Evolutionary conservation across 805 yeast species (phyloP), one percentile per base, ranked within the genome.

Genomic region (Dipodascus albidus): DNA sequence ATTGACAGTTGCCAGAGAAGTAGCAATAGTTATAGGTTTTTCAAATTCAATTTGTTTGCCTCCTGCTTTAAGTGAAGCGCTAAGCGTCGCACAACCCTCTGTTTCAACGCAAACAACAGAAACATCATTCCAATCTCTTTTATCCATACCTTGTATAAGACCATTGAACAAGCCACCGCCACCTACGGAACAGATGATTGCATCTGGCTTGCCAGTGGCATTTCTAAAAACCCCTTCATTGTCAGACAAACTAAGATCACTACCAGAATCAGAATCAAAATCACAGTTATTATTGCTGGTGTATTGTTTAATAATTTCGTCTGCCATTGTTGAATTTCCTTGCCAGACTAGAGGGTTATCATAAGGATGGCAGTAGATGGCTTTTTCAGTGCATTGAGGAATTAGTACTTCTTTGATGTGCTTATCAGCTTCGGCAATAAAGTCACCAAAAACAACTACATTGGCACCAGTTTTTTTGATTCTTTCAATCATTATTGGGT

Each of bases 81-180:
- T 67, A 54, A 83, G 74, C 0, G 84, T 79, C 9, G 83, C 82
- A 14, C 82, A 81, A 20, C 82, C 82, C n/a, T 65, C 68, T 0
- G 86, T 80, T 60, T 82, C 87, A 3, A 81, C 73, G 17, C 78
- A 75, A 23, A 75, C 59, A 3, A 75, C 63, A 57, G 76, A 69
- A 57, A 70, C 55, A 67, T 64, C 55, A 57, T 70, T 21, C 72
- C 66, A 21, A 23, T 55, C 65, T 3, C 77, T 67, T 56, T 89
- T 76, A 68, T 85, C 85, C 66, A 91, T 68, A 61, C 93, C 95
- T 2, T 87, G 74, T 50, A 87, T 91, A 47, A 91, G 74, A 64
- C 99, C 99, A 9, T 95, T 80, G 64, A 85, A 78, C 58, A 91
- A 74, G 50, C 99, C 99, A 61, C 97, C 98, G 58, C 99, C 99